Conservation (phyloP, 179 eudicot species). For the Camellia oleifera region DNA sequence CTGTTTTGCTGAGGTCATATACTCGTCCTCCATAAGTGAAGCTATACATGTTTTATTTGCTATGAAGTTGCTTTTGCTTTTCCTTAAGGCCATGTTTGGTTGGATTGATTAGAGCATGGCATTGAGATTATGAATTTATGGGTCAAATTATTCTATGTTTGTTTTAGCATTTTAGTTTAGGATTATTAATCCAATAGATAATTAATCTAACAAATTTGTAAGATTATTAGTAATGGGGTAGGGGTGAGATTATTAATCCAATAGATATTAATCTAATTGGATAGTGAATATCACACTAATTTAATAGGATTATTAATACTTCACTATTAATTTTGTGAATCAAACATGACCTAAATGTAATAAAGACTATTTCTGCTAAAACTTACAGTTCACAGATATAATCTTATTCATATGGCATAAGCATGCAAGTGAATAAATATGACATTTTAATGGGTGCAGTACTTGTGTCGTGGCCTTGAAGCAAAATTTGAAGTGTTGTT, state of each 20-base stretch:
- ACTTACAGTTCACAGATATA: background rate
- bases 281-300: too few species aligned
- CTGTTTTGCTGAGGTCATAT: conserved; percentile 76
- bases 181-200: too few species aligned
- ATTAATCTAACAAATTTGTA: too few species aligned
- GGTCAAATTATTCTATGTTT: too few species aligned
- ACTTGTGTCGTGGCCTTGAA: background rate
- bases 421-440: background rate
- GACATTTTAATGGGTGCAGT: background rate
- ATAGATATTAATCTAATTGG: too few species aligned
- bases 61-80: background rate
- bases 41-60: background rate
- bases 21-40: background rate
- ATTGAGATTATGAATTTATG: too few species aligned
- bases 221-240: too few species aligned
- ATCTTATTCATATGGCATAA: background rate
- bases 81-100: background rate
- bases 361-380: background rate
- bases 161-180: too few species aligned
- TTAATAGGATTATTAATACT: too few species aligned
- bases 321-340: too few species aligned
- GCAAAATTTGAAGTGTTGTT: background rate
- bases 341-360: background rate
- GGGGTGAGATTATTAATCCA: too few species aligned
- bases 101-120: too few species aligned